Evolutionary conservation across 208 protist genomes (phyloP), one percentile per base, ranked within the genome.

Genomic region (Crithidia acanthocephali): DNA sequence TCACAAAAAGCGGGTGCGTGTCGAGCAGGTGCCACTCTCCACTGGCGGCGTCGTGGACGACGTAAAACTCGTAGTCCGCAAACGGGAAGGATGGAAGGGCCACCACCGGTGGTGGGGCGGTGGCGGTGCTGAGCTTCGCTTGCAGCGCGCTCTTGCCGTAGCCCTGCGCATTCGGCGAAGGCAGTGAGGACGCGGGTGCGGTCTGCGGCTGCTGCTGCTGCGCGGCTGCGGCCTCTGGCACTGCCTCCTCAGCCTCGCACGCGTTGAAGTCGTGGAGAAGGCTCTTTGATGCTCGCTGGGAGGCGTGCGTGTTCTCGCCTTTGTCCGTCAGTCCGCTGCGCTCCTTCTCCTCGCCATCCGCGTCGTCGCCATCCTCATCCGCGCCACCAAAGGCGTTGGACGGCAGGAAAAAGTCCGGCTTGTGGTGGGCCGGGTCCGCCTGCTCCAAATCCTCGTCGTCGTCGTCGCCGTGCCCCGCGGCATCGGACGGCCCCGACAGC

Each of bases 1-100:
- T 77, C 40, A 71, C 71, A 8, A 90, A 44, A 20, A 73, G 56
- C 4, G 86, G 86, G 55, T 91, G 86, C 42, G 71, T 74, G 45
- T 86, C 83, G 16, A 91, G 75, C 52, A 91, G 71, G 44, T 88
- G 76, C 86, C 86, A 91, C 51, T 80, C 72, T 32, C 65, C 71
- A n/a, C 51, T 79, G 0, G 8, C 25, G 10, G 28, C 55, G 50
- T 91, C 80, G 25, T 65, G 77, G 6, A 61, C 82, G 15, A 91
- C 64, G 74, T 72, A 91, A 9, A 91, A 72, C 15, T 75, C 62
- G 44, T 81, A 81, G 40, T 72, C 53, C 9, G 70, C 35, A 32
- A 74, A 72, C 25, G 68, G 76, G 45, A 76, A 81, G 50, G 55
- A 68, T 16, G 73, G 72, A 22, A 77, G 64, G 32, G 67, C 66